Conservation (phyloP, 1,139 yeast species). For the Diutina catenulata region DNA sequence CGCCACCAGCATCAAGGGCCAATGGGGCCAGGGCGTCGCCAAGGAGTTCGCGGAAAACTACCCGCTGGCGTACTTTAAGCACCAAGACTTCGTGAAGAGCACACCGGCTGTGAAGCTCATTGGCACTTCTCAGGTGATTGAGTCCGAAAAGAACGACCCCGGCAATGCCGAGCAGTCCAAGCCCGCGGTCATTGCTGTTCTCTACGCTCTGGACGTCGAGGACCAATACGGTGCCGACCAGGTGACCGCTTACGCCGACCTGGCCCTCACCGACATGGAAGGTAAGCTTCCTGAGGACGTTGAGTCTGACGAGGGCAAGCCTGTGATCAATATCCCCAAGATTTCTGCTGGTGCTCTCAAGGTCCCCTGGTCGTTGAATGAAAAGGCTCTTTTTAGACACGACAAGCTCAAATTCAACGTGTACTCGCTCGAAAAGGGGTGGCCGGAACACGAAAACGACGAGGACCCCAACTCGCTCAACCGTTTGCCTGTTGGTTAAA, state of each 20-base stretch:
- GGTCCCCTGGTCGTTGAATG: constrained; percentile 72
- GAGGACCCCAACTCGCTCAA: neutral
- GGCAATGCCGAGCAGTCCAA: constrained; percentile 17
- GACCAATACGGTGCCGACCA: constrained; percentile 14
- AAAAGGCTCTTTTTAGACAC: constrained; percentile 24
- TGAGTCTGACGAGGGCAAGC: constrained; percentile 8
- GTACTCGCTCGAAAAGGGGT: constrained; percentile 17
- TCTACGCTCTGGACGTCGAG: constrained; percentile 50
- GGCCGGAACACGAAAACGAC: neutral
- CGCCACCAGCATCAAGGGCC: constrained; percentile 69
- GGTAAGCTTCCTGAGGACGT: neutral
- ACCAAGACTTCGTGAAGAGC: constrained; percentile 35
- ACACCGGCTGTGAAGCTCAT: constrained; percentile 23
- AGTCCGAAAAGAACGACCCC: constrained; percentile 17
- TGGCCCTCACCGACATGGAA: constrained; percentile 35
- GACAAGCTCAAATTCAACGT: constrained; percentile 24
- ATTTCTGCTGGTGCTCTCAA: constrained; percentile 72
- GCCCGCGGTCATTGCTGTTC: constrained; percentile 39
- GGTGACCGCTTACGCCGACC: constrained; percentile 37
- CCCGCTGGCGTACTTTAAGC: constrained; percentile 38
- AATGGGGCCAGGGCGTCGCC: constrained; percentile 85
- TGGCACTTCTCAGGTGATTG: constrained; percentile 44
- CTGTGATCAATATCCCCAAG: constrained; percentile 51
- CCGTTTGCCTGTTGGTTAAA: neutral
- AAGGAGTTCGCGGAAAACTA: constrained; percentile 33